phyloP scores from a whole-genome alignment of 2,329 filamentous ascomycete species.

The Penicillium sp. region DNA sequence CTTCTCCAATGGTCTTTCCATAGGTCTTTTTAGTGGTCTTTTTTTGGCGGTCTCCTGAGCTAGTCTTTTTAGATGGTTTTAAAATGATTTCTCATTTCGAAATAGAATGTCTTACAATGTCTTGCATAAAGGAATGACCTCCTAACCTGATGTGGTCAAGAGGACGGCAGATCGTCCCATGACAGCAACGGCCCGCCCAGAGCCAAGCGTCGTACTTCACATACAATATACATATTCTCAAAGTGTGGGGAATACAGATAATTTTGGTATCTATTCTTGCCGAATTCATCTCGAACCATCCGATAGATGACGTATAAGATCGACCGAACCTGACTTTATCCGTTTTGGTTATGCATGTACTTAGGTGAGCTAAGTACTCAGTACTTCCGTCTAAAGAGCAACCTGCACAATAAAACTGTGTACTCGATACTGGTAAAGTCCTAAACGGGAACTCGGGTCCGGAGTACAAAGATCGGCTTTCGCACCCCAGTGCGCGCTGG shows the following conservation, averaged over 20 bases:
- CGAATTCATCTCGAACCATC: neutral
- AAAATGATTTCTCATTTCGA: neutral
- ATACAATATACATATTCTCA: neutral
- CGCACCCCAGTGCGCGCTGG: neutral
- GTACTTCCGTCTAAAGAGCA: neutral
- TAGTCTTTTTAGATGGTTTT: too few species aligned
- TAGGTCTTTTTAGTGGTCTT: too few species aligned
- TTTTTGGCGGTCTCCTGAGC: too few species aligned
- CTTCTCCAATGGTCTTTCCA: too few species aligned
- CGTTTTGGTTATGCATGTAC: neutral
- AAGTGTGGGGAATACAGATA: neutral
- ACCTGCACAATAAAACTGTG: too few species aligned
- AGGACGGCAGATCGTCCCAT: slow-evolving; percentile 1
- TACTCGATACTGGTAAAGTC: too few species aligned
- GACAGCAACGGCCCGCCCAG: neutral
- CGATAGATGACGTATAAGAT: neutral
- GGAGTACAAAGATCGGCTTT: too few species aligned
- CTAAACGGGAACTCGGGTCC: neutral
- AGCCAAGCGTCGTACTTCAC: neutral
- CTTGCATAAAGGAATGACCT: neutral
- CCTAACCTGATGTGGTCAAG: neutral
- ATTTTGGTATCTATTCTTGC: neutral
- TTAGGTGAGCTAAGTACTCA: neutral
- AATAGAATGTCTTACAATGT: neutral
- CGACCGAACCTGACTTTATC: neutral